These are phyloP conservation scores for Mucor racemosus DNA, from an alignment of 371 early-diverging fungal genomes.

Conservation along the genomic window DNA sequence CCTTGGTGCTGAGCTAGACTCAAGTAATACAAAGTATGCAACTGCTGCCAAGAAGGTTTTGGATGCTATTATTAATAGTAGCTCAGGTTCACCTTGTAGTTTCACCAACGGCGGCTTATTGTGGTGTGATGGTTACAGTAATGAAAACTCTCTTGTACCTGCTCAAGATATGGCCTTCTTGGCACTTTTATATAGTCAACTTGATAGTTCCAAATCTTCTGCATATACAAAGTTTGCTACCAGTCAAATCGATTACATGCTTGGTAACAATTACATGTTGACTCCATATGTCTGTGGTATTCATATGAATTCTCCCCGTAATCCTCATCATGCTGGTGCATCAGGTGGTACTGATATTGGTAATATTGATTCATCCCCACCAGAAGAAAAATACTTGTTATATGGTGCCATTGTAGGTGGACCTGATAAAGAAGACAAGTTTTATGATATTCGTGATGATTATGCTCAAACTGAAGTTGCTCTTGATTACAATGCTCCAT, in stretches of 20 bases:
- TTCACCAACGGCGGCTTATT: conserved; percentile 61
- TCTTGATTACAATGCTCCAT: conserved; percentile 70
- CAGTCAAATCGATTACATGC: conserved; percentile 57
- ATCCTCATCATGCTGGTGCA: conserved; percentile 70
- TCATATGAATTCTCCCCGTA: conserved; percentile 63
- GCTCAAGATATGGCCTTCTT: conserved; percentile 48
- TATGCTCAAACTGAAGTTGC: conserved; percentile 63
- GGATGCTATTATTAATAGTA: conserved; percentile 33
- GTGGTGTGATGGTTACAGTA: conserved; percentile 58
- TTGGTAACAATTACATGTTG: conserved; percentile 62
- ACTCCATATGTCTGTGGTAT: conserved; percentile 69
- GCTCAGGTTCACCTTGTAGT: conserved; percentile 43
- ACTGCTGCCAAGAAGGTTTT: conserved; percentile 41
- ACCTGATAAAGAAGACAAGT: conserved; percentile 59
- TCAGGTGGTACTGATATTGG: conserved; percentile 57
- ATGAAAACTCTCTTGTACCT: conserved; percentile 54
- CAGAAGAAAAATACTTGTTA: conserved; percentile 42
- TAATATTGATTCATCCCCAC: conserved; percentile 49
- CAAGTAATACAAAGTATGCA: conserved; percentile 42
- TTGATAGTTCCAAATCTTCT: conserved; percentile 32
- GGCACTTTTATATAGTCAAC: conserved; percentile 42
- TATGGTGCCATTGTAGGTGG: conserved; percentile 72
- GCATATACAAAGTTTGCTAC: conserved; percentile 52
- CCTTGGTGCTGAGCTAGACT: conserved; percentile 55
- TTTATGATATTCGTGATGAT: conserved; percentile 55